These are phyloP conservation scores for Fusarium tanahbumbuense DNA, from an alignment of 2,329 filamentous ascomycete species.

Conservation along the genomic window DNA sequence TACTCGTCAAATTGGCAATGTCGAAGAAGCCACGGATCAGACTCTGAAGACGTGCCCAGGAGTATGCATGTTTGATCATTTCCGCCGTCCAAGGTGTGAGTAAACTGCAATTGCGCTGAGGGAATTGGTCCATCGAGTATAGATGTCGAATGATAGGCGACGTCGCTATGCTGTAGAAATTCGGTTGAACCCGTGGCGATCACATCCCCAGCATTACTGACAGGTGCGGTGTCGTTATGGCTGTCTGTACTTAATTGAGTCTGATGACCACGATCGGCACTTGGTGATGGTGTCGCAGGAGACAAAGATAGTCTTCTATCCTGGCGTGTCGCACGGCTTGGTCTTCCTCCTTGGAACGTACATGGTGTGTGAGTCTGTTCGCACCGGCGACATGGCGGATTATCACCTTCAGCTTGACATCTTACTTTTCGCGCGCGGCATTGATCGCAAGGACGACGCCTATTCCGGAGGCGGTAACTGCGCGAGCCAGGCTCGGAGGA, in stretches of 20 bases:
- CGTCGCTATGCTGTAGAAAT: not conserved
- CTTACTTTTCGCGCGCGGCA: not conserved
- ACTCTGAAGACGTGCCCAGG: not conserved
- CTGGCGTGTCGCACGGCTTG: not conserved
- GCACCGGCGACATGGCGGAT: not conserved
- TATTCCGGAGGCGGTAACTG: not conserved
- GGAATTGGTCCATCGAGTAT: not conserved
- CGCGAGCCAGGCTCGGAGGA: not conserved
- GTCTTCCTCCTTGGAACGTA: not conserved
- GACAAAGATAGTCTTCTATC: not conserved
- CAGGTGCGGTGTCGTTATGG: not conserved
- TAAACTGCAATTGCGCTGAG: not conserved
- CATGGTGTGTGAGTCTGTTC: not conserved
- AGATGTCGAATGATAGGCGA: not conserved
- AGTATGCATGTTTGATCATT: not conserved
- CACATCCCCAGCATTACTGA: not conserved
- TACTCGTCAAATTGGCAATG: not conserved
- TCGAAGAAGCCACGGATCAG: not conserved
- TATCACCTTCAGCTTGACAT: not conserved
- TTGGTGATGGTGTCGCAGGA: not conserved
- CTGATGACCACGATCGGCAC: not conserved
- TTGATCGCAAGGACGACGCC: not conserved
- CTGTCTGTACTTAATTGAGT: not conserved
- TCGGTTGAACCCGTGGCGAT: not conserved
- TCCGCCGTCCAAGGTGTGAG: not conserved